A percentile compares a stretch with the other conserved stretches of the same genome.
These are phyloP conservation scores for Microthyrium microscopicum DNA, from an alignment of 2,329 filamentous ascomycete species.

Conservation along the genomic window DNA sequence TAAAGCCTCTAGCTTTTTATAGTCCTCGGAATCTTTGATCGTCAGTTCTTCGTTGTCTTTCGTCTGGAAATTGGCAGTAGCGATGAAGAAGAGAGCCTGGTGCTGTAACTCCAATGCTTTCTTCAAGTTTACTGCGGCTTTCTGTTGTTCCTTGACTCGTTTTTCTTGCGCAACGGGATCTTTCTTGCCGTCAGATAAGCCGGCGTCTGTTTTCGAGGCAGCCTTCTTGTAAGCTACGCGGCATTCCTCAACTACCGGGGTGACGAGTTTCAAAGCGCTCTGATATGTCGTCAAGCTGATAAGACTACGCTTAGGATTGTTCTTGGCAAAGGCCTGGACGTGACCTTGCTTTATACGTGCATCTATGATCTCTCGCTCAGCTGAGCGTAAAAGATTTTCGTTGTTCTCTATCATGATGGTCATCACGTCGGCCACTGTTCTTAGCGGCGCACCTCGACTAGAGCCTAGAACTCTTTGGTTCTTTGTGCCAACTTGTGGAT, in stretches of 20 bases:
- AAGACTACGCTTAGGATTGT: conserved; percentile 32
- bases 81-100: conserved; percentile 68
- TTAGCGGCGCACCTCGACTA: conserved; percentile 47
- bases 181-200: conserved; percentile 19
- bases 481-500: conserved; percentile 61
- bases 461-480: conserved; percentile 46
- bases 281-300: conserved; percentile 58
- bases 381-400: conserved; percentile 45
- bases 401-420: conserved; percentile 84
- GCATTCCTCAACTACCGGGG: conserved; percentile 43
- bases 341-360: conserved; percentile 56
- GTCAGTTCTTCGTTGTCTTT: conserved; percentile 49
- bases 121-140: conserved; percentile 31
- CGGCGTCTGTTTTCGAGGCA: conserved; percentile 12
- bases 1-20: conserved; percentile 45
- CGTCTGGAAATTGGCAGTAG: conserved; percentile 70
- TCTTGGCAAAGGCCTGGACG: conserved; percentile 57
- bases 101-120: conserved; percentile 66
- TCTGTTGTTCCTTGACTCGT: conserved; percentile 21
- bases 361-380: conserved; percentile 51
- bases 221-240: conserved; percentile 38
- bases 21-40: conserved; percentile 47
- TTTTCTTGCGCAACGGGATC: conserved; percentile 20
- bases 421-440: conserved; percentile 73
- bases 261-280: conserved; percentile 24